phyloP scores from a whole-genome alignment of 768 basidiomycete species.

The Floccularia luteovirens region DNA sequence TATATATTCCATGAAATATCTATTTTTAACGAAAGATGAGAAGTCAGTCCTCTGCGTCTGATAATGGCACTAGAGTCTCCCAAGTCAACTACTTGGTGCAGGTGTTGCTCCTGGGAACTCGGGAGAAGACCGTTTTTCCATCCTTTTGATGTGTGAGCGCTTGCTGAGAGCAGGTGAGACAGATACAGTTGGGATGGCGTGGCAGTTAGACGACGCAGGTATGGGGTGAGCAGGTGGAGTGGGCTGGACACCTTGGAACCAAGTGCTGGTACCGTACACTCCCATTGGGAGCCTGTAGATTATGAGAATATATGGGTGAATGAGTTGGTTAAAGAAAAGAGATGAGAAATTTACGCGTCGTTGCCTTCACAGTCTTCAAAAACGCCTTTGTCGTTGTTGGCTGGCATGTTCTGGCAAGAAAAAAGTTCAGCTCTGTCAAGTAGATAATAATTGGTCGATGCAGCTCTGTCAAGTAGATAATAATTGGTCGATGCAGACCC shows the following conservation, averaged over 20 bases:
- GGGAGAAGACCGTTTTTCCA: conserved; percentile 8
- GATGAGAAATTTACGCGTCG: conserved; percentile 40
- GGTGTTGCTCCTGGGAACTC: conserved; percentile 14
- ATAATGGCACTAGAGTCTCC: too few species aligned
- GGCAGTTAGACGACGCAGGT: conserved; percentile 62
- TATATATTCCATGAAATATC: too few species aligned
- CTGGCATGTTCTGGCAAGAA: conserved; percentile 64
- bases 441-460: conserved; percentile 2
- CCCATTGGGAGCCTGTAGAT: conserved; percentile 48
- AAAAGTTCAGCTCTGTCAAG: neutral
- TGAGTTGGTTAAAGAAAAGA: too few species aligned
- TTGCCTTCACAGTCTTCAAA: conserved; percentile 67
- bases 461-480: too few species aligned
- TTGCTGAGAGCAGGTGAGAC: conserved; percentile 15
- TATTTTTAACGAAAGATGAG: too few species aligned
- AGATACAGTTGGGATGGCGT: conserved; percentile 24
- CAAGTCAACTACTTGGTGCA: too few species aligned
- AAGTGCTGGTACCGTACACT: conserved; percentile 66
- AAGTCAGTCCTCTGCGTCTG: too few species aligned
- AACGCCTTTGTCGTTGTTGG: conserved; percentile 46
- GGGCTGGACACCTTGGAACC: conserved; percentile 50
- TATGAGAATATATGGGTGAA: neutral
- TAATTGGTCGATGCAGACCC: conserved; percentile 22
- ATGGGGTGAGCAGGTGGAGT: conserved; percentile 54
- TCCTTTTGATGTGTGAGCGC: conserved; percentile 1